Conservation (phyloP, 169 alveolate genomes). For the Eimeria sp. region DNA sequence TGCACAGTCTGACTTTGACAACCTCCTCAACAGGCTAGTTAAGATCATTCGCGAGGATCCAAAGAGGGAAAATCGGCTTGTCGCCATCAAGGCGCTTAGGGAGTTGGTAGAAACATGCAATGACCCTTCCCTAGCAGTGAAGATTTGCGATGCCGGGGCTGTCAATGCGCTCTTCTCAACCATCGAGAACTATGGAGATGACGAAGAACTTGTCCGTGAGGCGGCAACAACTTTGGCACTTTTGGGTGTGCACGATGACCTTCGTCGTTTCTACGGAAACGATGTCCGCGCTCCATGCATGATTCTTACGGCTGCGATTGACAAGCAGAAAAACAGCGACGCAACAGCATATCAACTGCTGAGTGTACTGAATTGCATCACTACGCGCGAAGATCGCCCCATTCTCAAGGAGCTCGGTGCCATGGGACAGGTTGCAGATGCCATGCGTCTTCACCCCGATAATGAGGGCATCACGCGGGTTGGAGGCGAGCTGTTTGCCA, state of each 20-base stretch:
- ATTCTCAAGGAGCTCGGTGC: constrained; percentile 87
- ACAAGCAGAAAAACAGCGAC: constrained; percentile 80
- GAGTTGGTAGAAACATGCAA: constrained; percentile 85
- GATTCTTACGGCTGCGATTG: constrained; percentile 75
- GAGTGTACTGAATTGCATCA: constrained; percentile 63
- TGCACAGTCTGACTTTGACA: constrained; percentile 90
- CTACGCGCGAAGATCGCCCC: constrained; percentile 78
- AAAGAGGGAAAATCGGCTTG: constrained; percentile 85
- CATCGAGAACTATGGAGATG: constrained; percentile 79
- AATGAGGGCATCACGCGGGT: constrained; percentile 88
- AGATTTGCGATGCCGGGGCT: constrained; percentile 80
- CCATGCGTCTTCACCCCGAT: constrained; percentile 91
- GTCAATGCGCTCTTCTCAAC: constrained; percentile 76
- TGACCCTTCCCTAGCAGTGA: constrained; percentile 76
- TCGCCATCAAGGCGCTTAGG: constrained; percentile 86
- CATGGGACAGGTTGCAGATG: constrained; percentile 92
- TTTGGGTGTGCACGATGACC: constrained; percentile 74
- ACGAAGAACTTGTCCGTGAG: constrained; percentile 67
- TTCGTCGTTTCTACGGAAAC: constrained; percentile 79
- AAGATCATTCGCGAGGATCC: constrained; percentile 88
- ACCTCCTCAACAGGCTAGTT: constrained; percentile 86
- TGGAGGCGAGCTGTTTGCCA: constrained; percentile 93
- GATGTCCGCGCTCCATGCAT: constrained; percentile 79
- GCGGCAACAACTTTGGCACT: constrained; percentile 80
- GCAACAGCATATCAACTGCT: constrained; percentile 53